Evolutionary conservation across 2,329 filamentous ascomycete genomes (phyloP), one percentile per base, ranked within the genome.

Genomic region (Incumbomyces delicatus): DNA sequence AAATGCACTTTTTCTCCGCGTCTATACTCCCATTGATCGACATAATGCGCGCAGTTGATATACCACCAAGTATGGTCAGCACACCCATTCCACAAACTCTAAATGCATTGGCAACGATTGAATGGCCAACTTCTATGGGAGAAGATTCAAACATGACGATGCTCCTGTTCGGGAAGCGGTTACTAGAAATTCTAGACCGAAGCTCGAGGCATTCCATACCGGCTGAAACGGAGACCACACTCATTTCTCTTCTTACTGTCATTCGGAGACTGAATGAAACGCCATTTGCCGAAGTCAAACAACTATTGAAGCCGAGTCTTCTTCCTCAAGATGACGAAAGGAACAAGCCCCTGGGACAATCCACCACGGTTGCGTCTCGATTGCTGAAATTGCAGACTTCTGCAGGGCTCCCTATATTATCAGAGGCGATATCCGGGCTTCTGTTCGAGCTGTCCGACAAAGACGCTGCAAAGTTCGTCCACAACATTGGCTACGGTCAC

Each of bases 401-500:
- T 12, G 77, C 88, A 0, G 65, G 79, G 36, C 76, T 85, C 0
- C 79, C 86, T 0, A 80, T 81, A 33, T 69, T 95, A 2, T 79
- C 87, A 14, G 80, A 85, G 39, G 77, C 78, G 14, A 83, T 94
- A 44, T 85, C 85, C 0, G 75, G 82, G 27, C 72, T 98, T 18
- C 76, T 95, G 51, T 98, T 94, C 61, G 85, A 94, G 53, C 73
- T 96, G 22, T 95, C 88, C 0, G 83, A 83, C 53, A 85, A 81
- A 57, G 81, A 95, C 57, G 78, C 89, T 0, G 76, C 75, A 13
- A 83, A 74, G 27, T 92, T 95, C 59, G 85, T 96, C 1, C 76
- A 85, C 43, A 95, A 95, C 56, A 86, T 98, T 11, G 92, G 92
- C 0, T 98, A 95, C 61, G 92, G 92, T 0, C 95, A 86, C 60